Evolutionary conservation across 306 rosid genomes (phyloP), one percentile per base, ranked within the genome.

Genomic region (Lotus japonicus): DNA sequence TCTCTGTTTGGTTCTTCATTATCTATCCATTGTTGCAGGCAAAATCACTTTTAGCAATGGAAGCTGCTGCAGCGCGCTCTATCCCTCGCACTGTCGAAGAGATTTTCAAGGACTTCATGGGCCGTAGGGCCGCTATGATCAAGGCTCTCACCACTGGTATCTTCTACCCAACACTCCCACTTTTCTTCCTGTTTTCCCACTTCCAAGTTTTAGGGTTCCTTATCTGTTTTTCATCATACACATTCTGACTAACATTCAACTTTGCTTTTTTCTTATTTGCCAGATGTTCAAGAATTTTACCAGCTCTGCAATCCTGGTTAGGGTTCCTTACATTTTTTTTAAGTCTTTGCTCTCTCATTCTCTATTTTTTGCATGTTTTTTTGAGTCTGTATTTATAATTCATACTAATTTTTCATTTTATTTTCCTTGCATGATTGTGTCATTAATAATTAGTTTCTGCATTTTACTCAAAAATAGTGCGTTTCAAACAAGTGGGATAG

Each of bases 261-360:
- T 6, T 66, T 15, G 6, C 15, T 1, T 21, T 17, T 2, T 9
- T 50, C 13, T 31, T 9, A 41, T 45, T 38, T 16, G 43, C 77
- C 87, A 89, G 92, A 89, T 64, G 84, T 81, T 13, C 87, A 68
- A 31, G 77, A 79, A 42, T 89, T 89, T 64, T 86, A 68, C 64
- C 79, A 64, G 70, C 86, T 75, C 82, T 86, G 90, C 60, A 88
- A 89, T 83, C 96, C 92, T 54, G 88, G 92, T 86, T 74, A 77
- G 89, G 80, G 74, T 76, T 66, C 57, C 18, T 62, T 43, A n/a
- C n/a, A n/a, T 74, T 18, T 31, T 39, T 10, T 70, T n/a, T n/a
- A n/a, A n/a, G n/a, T n/a, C n/a, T n/a, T 65, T 1, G 9, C 55
- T 42, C 53, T 14, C 19, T 21, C 44, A 3, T 58, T 9, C 64